Evolutionary conservation across 176 grass and related monocot genomes (phyloP), one percentile per base, ranked within the genome.

Genomic region (Avena atlantica): DNA sequence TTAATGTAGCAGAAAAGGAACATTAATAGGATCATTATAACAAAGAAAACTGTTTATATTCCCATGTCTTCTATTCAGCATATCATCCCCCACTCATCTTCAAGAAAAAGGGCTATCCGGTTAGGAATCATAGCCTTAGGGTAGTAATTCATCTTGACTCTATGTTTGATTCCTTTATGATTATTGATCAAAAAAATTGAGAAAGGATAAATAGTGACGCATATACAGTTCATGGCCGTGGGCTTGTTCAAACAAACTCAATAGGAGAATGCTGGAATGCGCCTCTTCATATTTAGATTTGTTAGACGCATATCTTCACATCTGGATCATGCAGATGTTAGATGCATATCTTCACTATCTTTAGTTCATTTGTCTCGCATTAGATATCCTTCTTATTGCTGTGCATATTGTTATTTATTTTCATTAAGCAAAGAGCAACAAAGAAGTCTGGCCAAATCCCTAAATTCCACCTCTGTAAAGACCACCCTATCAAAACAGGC

Each of bases 1-100:
- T 89, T 81, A 79, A 88, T 82, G 40, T 27, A 78, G 27, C 31
- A 79, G 66, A 82, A 70, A 87, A 74, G 25, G 25, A 72, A 90
- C 16, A 88, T 74, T 64, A 88, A 23, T 40, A 81, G 23, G 37
- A 60, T 79, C 66, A 42, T 70, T 57, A 16, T 70, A 91, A 70
- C 15, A 19, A 76, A 77, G 50, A 77, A 42, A n/a, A 71, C 8
- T 71, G 19, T 11, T 34, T 36, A 4, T 31, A 76, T 52, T 19
- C 73, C 21, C 47, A 48, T 0, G 5, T n/a, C 10, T 68, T 50
- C 24, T 81, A 68, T 67, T 68, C 44, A 34, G 17, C 45, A 69
- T 27, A 81, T 81, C 44, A 81, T 21, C 47, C 3, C 2, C 11
- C 11, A 37, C 25, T 68, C 62, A 14, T 81, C 45, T 19, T 31